A percentile compares a stretch with the other conserved stretches of the same genome.
Evolutionary conservation across 2,329 filamentous ascomycete genomes (phyloP).

Genomic region (Ophioceras dolichostomum): DNA sequence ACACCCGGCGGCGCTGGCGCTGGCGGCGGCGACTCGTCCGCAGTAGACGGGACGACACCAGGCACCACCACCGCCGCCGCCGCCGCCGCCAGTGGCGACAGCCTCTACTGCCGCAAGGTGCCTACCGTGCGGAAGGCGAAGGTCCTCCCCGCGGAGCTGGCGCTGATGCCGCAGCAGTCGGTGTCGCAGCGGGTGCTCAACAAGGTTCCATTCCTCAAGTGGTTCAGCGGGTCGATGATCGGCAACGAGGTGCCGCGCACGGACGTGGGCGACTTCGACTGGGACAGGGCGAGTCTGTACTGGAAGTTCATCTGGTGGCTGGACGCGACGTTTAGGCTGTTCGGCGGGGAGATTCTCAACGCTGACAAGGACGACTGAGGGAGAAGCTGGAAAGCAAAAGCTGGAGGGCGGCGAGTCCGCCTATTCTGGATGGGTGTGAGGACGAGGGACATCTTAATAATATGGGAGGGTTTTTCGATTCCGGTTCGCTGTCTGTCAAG

Average conservation of each 20-base stretch:
- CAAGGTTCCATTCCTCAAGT: constrained; percentile 56
- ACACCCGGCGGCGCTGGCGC: constrained; percentile 17
- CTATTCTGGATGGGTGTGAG: too few species aligned
- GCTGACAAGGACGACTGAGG: constrained; percentile 45
- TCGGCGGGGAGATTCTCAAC: constrained; percentile 44
- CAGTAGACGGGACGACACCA: too few species aligned
- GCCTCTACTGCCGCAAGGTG: constrained; percentile 47
- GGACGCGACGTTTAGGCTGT: constrained; percentile 44
- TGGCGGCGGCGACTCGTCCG: constrained; percentile 7
- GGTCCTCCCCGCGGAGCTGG: constrained; percentile 57
- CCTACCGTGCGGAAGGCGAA: constrained; percentile 53
- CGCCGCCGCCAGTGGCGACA: constrained; percentile 14
- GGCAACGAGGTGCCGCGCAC: constrained; percentile 62
- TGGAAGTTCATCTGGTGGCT: constrained; percentile 56
- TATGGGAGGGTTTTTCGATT: too few species aligned
- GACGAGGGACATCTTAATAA: too few species aligned
- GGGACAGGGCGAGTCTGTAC: constrained; percentile 52
- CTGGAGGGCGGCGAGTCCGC: too few species aligned
- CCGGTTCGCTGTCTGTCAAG: too few species aligned
- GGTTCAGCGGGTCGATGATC: constrained; percentile 63
- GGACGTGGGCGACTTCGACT: constrained; percentile 68
- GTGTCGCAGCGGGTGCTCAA: constrained; percentile 50
- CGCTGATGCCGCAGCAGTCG: constrained; percentile 56
- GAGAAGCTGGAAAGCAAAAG: too few species aligned
- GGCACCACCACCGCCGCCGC: constrained; percentile 3